Evolutionary conservation across 1,284 basidiomycete species (phyloP).

Genomic region (Anthracocystis setariae): DNA sequence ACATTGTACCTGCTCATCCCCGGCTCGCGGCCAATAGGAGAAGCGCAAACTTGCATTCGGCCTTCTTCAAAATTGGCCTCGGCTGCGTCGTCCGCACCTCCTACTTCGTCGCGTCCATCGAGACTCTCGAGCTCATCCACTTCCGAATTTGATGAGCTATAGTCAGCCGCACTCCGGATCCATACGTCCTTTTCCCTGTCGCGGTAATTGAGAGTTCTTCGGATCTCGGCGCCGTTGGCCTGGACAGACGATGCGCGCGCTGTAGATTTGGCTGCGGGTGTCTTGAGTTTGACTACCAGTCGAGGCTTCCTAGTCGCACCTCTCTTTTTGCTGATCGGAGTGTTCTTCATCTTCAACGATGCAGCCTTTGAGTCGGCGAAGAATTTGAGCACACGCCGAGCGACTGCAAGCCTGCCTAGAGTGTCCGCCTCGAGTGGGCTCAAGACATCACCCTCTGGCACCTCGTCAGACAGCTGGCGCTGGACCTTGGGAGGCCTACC

Average conservation of each 20-base stretch:
- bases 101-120: neutral
- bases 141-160: conserved; percentile 25
- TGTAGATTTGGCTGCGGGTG: neutral
- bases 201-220: conserved; percentile 12
- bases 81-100: neutral
- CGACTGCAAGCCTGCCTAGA: conserved; percentile 18
- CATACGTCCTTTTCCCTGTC: conserved; percentile 35
- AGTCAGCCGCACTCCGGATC: conserved; percentile 40
- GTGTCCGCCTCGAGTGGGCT: conserved; percentile 27
- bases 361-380: conserved; percentile 10
- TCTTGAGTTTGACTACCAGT: conserved; percentile 16
- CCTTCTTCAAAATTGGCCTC: conserved; percentile 24
- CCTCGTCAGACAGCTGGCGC: conserved; percentile 14
- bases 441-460: conserved; percentile 20
- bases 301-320: no score
- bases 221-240: conserved; percentile 1
- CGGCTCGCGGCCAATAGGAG: conserved; percentile 4
- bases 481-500: conserved; percentile 15
- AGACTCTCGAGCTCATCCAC: conserved; percentile 3
- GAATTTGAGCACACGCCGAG: conserved; percentile 19
- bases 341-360: conserved; percentile 4
- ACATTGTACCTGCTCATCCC: neutral
- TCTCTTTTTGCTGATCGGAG: no score
- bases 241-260: neutral
- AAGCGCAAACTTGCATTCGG: conserved; percentile 18